Conservation (phyloP, 306 rosid genomes). For the Geum urbanum region DNA sequence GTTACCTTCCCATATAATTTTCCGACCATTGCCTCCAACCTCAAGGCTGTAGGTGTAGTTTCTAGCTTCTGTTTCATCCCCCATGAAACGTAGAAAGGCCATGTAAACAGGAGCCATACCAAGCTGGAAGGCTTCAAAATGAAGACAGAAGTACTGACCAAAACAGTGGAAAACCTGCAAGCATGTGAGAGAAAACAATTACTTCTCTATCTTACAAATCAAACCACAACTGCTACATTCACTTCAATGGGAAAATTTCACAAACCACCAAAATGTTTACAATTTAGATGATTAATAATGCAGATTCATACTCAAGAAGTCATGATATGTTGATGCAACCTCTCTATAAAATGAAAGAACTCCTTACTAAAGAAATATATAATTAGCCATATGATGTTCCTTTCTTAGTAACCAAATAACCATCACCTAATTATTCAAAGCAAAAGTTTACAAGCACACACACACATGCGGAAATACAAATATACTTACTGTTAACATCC, state of each 20-base stretch:
- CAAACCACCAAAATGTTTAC: not conserved
- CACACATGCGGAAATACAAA: not conserved
- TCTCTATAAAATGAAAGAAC: not conserved
- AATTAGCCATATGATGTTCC: not conserved
- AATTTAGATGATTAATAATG: not conserved
- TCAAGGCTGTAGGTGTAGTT: constrained; percentile 72
- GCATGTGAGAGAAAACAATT: constrained; percentile 13
- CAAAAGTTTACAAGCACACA: not conserved
- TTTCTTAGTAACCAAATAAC: not conserved
- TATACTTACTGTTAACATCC: constrained; percentile 75
- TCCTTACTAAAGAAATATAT: not conserved
- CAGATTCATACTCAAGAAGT: not conserved
- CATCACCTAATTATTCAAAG: constrained; percentile 9
- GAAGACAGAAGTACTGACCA: constrained; percentile 75
- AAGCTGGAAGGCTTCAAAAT: constrained; percentile 80
- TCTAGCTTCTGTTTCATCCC: constrained; percentile 58
- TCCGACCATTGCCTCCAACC: constrained; percentile 71
- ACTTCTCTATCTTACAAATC: constrained; percentile 19
- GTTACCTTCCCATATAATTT: constrained; percentile 61
- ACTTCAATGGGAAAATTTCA: not conserved
- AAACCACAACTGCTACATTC: not conserved
- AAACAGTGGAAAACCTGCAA: constrained; percentile 69
- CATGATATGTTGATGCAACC: constrained; percentile 1
- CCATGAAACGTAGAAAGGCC: constrained; percentile 81
- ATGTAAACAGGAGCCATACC: constrained; percentile 75